A percentile compares a stretch with the other conserved stretches of the same genome.
Conservation (phyloP, 495 filamentous ascomycete species). For the Penicillium soppii region DNA sequence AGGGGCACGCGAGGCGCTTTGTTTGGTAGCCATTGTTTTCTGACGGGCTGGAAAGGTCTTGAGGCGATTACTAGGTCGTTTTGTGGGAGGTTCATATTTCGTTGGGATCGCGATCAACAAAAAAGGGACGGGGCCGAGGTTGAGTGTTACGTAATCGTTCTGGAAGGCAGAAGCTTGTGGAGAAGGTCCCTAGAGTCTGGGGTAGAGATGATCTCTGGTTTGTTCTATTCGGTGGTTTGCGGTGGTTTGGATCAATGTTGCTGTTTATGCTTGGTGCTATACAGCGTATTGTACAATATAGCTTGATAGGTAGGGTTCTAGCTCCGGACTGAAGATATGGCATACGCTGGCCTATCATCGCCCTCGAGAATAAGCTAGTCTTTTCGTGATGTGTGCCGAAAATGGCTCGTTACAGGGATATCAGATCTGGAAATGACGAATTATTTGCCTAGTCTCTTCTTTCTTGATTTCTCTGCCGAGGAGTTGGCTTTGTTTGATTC, state of each 20-base stretch:
- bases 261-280: not conserved
- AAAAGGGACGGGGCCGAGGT: slow-evolving; percentile 20
- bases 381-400: not conserved
- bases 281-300: too few species aligned
- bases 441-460: not conserved
- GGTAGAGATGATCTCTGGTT: not conserved
- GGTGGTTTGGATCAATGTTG: too few species aligned
- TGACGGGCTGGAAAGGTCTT: too few species aligned
- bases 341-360: not conserved
- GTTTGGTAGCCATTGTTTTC: slow-evolving; percentile 3
- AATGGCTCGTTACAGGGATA: not conserved
- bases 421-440: not conserved
- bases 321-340: not conserved
- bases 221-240: too few species aligned
- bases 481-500: not conserved
- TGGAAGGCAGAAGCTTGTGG: slow-evolving; percentile 16
- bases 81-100: too few species aligned
- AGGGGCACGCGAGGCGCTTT: slow-evolving; percentile 16
- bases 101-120: slow-evolving; percentile 8
- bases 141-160: slow-evolving; percentile 20
- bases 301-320: too few species aligned
- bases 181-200: not conserved
- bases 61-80: too few species aligned
- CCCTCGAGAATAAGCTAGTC: not conserved
- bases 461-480: not conserved